Conservation (phyloP, 352 stramenopile genomes). For the Stramenopiles sp. region DNA sequence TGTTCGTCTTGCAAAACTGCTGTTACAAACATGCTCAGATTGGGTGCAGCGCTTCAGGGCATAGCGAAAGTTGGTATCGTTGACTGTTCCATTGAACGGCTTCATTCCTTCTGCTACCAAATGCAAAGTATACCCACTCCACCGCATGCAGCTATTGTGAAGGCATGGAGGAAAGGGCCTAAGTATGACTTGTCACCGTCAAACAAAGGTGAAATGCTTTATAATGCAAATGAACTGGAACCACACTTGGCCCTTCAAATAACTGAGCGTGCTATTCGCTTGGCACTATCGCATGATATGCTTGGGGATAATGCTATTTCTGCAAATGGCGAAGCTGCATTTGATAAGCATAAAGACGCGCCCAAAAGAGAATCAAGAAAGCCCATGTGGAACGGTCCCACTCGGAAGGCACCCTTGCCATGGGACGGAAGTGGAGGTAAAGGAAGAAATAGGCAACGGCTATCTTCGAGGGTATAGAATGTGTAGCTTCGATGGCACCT, state of each 20-base stretch:
- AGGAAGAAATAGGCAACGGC: background rate
- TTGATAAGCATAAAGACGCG: slow-evolving; percentile 1
- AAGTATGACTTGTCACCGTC: background rate
- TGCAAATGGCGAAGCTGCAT: background rate
- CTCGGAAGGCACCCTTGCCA: background rate
- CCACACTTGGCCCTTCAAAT: slow-evolving; percentile 16
- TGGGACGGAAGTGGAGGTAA: background rate
- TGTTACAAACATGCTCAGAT: background rate
- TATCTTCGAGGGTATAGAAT: too few species aligned
- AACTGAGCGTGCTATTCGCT: slow-evolving; percentile 16
- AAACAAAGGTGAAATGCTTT: slow-evolving; percentile 16
- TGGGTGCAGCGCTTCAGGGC: background rate
- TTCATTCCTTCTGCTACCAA: background rate
- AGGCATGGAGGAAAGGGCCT: slow-evolving; percentile 5
- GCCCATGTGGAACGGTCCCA: background rate
- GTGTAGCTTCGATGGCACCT: too few species aligned
- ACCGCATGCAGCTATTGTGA: slow-evolving; percentile 15
- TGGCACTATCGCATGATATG: slow-evolving; percentile 1
- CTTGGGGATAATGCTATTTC: background rate
- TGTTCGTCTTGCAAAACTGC: slow-evolving; percentile 2
- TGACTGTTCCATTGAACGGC: background rate
- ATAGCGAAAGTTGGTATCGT: background rate
- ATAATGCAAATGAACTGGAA: slow-evolving; percentile 22
- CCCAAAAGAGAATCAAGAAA: background rate
- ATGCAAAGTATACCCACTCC: background rate